Percentiles rank a stretch among this genome's conserved stretches.
phyloP scores from a whole-genome alignment of 2,329 filamentous ascomycete genomes.

The Hymenotorrendiella dingleyae region DNA sequence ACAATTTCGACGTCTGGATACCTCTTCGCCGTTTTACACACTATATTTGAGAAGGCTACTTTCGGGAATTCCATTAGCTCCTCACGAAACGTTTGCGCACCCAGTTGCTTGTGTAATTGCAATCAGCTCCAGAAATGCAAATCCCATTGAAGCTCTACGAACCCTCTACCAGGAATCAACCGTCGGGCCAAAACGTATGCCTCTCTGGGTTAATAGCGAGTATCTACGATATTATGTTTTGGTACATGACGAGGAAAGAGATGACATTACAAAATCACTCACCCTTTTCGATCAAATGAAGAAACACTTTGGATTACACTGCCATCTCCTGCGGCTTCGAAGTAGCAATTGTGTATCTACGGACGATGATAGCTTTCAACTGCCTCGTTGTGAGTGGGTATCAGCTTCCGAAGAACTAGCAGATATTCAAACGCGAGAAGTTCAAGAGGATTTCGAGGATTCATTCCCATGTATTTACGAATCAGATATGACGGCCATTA shows the following conservation, averaged over 20 bases:
- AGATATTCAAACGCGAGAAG: constrained; percentile 62
- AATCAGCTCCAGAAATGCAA: constrained; percentile 80
- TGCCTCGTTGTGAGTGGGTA: constrained; percentile 84
- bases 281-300: constrained; percentile 98
- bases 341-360: constrained; percentile 81
- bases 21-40: constrained; percentile 74
- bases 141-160: constrained; percentile 81
- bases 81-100: constrained; percentile 91
- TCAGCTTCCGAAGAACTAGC: constrained; percentile 79
- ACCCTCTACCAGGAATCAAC: constrained; percentile 81
- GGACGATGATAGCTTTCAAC: constrained; percentile 80
- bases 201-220: constrained; percentile 83
- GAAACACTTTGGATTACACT: constrained; percentile 92
- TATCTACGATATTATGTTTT: constrained; percentile 95
- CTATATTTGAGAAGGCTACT: constrained; percentile 79
- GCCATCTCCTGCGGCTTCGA: constrained; percentile 80
- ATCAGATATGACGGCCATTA: constrained; percentile 82
- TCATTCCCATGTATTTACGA: constrained; percentile 79
- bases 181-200: constrained; percentile 65
- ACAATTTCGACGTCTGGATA: constrained; percentile 24
- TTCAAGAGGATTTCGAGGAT: constrained; percentile 65
- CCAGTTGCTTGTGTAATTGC: constrained; percentile 92
- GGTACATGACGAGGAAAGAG: constrained; percentile 91
- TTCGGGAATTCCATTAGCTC: constrained; percentile 69
- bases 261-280: constrained; percentile 87